Conservation (phyloP, 805 yeast genomes). For the Monosporozyma aquatica region DNA sequence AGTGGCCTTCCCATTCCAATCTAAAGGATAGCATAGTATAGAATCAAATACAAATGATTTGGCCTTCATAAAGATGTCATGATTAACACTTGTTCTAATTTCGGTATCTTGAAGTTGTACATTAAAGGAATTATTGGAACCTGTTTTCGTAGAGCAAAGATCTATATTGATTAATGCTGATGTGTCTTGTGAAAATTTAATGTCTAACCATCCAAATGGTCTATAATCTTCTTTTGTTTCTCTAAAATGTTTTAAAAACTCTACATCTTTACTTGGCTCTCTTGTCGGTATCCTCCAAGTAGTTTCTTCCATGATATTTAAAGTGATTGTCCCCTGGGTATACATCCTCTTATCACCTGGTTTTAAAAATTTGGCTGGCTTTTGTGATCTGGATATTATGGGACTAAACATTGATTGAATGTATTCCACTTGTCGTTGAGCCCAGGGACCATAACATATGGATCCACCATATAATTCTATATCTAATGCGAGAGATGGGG, state of each 20-base stretch:
- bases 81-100: conserved; percentile 77
- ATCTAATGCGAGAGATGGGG: conserved; percentile 57
- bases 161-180: conserved; percentile 39
- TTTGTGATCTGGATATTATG: conserved; percentile 46
- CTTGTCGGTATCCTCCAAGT: conserved; percentile 72
- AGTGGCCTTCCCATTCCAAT: conserved; percentile 70
- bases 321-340: conserved; percentile 45
- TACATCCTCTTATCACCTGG: conserved; percentile 49
- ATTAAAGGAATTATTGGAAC: conserved; percentile 45
- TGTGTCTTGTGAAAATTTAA: conserved; percentile 50
- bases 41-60: conserved; percentile 46
- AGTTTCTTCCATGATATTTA: conserved; percentile 55
- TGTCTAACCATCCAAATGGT: conserved; percentile 89
- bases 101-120: conserved; percentile 48
- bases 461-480: conserved; percentile 51
- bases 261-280: conserved; percentile 69
- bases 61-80: conserved; percentile 64
- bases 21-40: conserved; percentile 58
- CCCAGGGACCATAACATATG: conserved; percentile 90
- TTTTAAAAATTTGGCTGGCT: conserved; percentile 32
- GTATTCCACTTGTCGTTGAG: conserved; percentile 70
- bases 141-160: conserved; percentile 42
- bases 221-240: conserved; percentile 36
- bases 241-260: conserved; percentile 28
- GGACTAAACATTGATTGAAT: conserved; percentile 66